Conservation (phyloP, 2,329 filamentous ascomycete genomes). For the Xenoacremonium recifei region DNA sequence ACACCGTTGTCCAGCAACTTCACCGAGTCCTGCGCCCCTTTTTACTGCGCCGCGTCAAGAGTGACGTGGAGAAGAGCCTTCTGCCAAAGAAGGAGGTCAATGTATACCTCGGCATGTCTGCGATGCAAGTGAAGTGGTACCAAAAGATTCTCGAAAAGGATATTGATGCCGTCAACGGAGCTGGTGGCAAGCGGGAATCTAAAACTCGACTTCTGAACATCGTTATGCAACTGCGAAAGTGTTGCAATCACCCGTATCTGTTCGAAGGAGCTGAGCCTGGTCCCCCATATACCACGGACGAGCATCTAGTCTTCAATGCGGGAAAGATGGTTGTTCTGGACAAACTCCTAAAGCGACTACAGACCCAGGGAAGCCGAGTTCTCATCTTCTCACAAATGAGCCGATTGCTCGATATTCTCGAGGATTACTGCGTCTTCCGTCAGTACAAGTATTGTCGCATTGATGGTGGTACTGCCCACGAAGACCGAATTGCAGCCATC, state of each 20-base stretch:
- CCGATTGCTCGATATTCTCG: constrained; percentile 90
- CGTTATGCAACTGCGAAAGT: constrained; percentile 98
- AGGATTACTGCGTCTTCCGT: constrained; percentile 97
- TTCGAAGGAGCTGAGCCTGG: constrained; percentile 97
- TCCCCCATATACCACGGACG: constrained; percentile 95
- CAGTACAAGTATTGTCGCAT: constrained; percentile 96
- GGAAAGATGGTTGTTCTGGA: constrained; percentile 98
- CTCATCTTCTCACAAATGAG: constrained; percentile 99
- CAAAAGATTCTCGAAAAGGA: constrained; percentile 99
- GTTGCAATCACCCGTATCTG: constrained; percentile 97
- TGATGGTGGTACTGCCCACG: constrained; percentile 92
- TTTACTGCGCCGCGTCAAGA: constrained; percentile 92
- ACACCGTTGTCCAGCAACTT: constrained; percentile 92
- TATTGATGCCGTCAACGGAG: constrained; percentile 97
- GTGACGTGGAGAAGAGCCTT: constrained; percentile 95
- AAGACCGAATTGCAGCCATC: constrained; percentile 95
- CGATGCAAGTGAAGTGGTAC: constrained; percentile 99
- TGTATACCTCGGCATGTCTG: constrained; percentile 95
- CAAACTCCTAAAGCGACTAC: constrained; percentile 80
- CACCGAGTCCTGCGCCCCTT: constrained; percentile 93
- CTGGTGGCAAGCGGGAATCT: constrained; percentile 92
- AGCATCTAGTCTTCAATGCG: constrained; percentile 89
- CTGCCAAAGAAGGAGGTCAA: constrained; percentile 98
- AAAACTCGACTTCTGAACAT: constrained; percentile 97
- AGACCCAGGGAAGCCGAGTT: constrained; percentile 87